Percentiles rank a stretch among this genome's conserved stretches.
Evolutionary conservation across 2,329 filamentous ascomycete genomes (phyloP).

Genomic region (Fusarium kyushuense): DNA sequence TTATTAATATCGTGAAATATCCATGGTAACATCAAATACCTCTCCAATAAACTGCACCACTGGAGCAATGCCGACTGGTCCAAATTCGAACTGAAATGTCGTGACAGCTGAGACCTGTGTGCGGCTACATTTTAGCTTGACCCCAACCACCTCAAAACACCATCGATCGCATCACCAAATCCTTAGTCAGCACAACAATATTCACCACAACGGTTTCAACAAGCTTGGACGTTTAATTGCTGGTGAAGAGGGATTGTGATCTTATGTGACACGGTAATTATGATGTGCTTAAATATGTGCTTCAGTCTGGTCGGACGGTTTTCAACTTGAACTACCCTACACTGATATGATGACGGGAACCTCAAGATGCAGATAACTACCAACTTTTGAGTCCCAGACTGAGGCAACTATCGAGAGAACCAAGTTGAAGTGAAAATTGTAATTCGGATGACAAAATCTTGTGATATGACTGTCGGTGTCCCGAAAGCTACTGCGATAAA

Average conservation of each 20-base stretch:
- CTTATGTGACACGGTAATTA: no score
- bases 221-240: not conserved
- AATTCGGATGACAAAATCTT: rapidly evolving
- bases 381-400: not conserved
- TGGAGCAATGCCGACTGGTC: conserved; percentile 16
- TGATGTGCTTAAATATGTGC: no score
- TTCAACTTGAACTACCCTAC: not conserved
- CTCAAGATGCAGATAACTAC: not conserved
- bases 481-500: not conserved
- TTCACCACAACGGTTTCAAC: not conserved
- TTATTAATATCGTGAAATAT: not conserved
- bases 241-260: not conserved
- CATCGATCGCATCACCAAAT: not conserved
- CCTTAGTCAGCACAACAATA: not conserved
- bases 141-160: not conserved
- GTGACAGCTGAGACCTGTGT: conserved; percentile 4
- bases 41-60: not conserved
- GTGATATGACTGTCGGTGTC: not conserved
- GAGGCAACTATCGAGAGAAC: not conserved
- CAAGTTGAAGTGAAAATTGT: not conserved
- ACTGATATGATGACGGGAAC: not conserved
- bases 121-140: not conserved
- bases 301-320: not conserved
- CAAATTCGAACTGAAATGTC: no score
- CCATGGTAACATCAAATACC: not conserved